Evolutionary conservation across 352 stramenopile genomes (phyloP), one percentile per base, ranked within the genome.

Genomic region (Pelagophyceae sp.): DNA sequence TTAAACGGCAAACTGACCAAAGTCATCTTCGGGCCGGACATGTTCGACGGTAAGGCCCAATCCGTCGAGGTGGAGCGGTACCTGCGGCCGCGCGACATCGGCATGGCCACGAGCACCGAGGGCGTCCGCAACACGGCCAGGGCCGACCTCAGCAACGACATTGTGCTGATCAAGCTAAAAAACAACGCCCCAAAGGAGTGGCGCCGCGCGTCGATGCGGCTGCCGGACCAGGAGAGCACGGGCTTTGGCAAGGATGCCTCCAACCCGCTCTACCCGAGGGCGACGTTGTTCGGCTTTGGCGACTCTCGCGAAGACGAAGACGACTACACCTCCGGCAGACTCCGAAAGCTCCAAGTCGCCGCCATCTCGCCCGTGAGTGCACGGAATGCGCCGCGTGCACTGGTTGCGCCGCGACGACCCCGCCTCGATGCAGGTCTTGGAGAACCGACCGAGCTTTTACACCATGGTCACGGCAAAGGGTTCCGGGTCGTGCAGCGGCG

Each of bases 141-240:
- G 11, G 60, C 60, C 11, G 25, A 29, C 25, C 31, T 67, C 11
- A 5, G 6, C 31, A 72, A 50, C 64, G 64, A 72, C 64, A 19
- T 72, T 15, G 32, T 72, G 19, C 64, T 72, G 19, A n/a, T 72
- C 64, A 72, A 72, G 64, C 64, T 72, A 19, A n/a, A 6, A n/a
- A 6, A 32, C 15, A 19, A 19, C 19, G 64, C 64, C 19, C 64
- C 64, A 11, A 40, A 72, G 64, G 35, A 19, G 19, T 72, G 64
- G 64, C 6, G 19, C 6, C 60, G 60, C 11, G 60, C 31, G 60
- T 11, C 11, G 25, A 5, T 67, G 11, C 17, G 50, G 17, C 50
- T 61, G 17, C 17, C 50, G 50, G 17, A 27, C 17, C 11, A 67
- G 60, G 35, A 27, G 32, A 15, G 19, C 6, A 3, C 5, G 6